Evolutionary conservation across 306 rosid genomes (phyloP).

Genomic region (Glycine tomentella): DNA sequence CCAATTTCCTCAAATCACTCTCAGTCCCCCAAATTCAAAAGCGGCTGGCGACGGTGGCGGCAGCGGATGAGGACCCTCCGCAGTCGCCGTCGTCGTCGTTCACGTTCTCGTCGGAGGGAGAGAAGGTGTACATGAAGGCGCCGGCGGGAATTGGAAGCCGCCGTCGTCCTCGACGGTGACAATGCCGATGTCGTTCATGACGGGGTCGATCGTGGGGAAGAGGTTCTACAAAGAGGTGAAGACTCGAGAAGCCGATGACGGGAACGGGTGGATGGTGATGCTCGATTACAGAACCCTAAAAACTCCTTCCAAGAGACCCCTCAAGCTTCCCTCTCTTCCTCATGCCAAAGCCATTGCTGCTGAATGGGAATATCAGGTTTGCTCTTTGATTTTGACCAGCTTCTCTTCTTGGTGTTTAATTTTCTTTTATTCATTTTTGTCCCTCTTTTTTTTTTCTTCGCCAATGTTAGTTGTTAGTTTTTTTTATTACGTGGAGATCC

Average conservation of each 20-base stretch:
- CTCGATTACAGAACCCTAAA: constrained; percentile 91
- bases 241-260: constrained; percentile 78
- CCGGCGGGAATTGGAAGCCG: constrained; percentile 47
- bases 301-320: constrained; percentile 86
- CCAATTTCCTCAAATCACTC: neutral
- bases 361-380: constrained; percentile 96
- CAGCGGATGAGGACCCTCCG: constrained; percentile 39
- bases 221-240: constrained; percentile 76
- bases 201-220: constrained; percentile 90
- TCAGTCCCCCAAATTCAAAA: neutral
- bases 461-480: no score
- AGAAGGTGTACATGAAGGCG: constrained; percentile 56
- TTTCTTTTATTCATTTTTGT: no score
- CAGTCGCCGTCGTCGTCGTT: constrained; percentile 55
- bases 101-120: constrained; percentile 69
- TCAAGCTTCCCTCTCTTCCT: constrained; percentile 75
- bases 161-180: constrained; percentile 80
- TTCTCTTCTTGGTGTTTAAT: no score
- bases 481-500: no score
- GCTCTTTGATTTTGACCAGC: no score
- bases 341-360: constrained; percentile 88
- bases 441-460: no score
- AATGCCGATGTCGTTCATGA: constrained; percentile 93
- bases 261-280: constrained; percentile 88
- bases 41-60: constrained; percentile 47